Conservation (phyloP, 805 yeast genomes). For the Myxozyma sirexii region DNA sequence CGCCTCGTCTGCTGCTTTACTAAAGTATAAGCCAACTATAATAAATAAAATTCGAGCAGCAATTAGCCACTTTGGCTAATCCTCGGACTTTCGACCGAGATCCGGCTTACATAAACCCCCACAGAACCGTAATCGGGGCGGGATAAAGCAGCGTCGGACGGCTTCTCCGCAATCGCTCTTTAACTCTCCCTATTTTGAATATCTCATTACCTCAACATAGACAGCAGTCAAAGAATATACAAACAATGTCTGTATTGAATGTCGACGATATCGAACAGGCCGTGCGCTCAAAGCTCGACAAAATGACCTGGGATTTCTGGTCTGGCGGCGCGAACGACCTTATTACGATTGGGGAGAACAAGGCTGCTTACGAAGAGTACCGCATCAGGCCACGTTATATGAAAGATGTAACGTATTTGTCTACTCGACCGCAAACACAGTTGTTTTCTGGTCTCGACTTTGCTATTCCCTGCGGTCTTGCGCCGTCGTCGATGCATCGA, state of each 20-base stretch:
- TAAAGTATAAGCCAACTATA: too few species aligned
- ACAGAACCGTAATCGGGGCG: too few species aligned
- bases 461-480: conserved; percentile 40
- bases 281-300: conserved; percentile 19
- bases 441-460: conserved; percentile 34
- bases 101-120: too few species aligned
- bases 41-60: too few species aligned
- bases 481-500: conserved; percentile 41
- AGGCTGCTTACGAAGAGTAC: conserved; percentile 69
- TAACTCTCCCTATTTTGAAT: background rate
- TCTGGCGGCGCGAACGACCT: conserved; percentile 37
- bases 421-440: conserved; percentile 51
- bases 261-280: conserved; percentile 32
- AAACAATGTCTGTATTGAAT: conserved; percentile 19
- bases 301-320: conserved; percentile 34
- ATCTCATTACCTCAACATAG: too few species aligned
- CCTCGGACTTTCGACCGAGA: too few species aligned
- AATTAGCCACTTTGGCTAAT: too few species aligned
- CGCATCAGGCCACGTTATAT: conserved; percentile 73
- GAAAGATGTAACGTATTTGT: conserved; percentile 66
- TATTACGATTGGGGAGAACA: conserved; percentile 68
- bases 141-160: too few species aligned
- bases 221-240: background rate
- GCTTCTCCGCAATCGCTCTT: too few species aligned
- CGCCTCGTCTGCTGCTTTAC: too few species aligned